phyloP scores from a whole-genome alignment of 495 filamentous ascomycete species.

The Penicillium daleae region DNA sequence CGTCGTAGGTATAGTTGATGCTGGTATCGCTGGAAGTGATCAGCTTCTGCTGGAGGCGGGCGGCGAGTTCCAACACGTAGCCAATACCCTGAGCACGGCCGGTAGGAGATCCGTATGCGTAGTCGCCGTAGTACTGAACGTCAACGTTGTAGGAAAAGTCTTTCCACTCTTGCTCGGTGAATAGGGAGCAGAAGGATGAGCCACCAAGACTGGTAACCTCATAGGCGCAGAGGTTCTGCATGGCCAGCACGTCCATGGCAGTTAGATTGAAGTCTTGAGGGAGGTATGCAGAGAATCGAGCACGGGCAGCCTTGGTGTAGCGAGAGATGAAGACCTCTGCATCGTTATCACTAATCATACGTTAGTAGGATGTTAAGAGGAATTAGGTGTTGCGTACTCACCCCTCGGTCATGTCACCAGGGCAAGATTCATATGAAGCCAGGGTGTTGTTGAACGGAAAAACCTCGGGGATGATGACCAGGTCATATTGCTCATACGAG shows the following conservation, averaged over 20 bases:
- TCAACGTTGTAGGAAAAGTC: slow-evolving; percentile 61
- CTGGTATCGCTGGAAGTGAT: slow-evolving; percentile 54
- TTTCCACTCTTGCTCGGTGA: slow-evolving; percentile 60
- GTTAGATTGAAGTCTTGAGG: slow-evolving; percentile 53
- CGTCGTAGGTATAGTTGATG: slow-evolving; percentile 61
- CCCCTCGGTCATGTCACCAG: slow-evolving; percentile 26
- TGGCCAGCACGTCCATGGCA: slow-evolving; percentile 54
- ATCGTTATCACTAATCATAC: slow-evolving; percentile 23
- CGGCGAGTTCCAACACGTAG: slow-evolving; percentile 64
- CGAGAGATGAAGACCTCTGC: slow-evolving; percentile 29
- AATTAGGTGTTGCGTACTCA: slow-evolving; percentile 8
- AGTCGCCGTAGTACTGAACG: slow-evolving; percentile 60
- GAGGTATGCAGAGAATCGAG: slow-evolving; percentile 32
- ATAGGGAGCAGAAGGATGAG: slow-evolving; percentile 54
- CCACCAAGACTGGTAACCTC: slow-evolving; percentile 35
- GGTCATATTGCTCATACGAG: slow-evolving; percentile 45
- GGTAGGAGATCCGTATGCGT: slow-evolving; percentile 61
- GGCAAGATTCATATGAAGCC: slow-evolving; percentile 49
- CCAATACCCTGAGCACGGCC: slow-evolving; percentile 66
- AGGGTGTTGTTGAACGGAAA: slow-evolving; percentile 54
- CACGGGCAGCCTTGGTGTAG: slow-evolving; percentile 30
- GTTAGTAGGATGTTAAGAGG: neutral
- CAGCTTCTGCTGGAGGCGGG: slow-evolving; percentile 58
- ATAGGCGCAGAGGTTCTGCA: slow-evolving; percentile 49
- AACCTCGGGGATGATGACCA: slow-evolving; percentile 53